These are phyloP conservation scores for Thielaviopsis euricoi DNA, from an alignment of 2,329 filamentous ascomycete genomes.

Conservation along the genomic window DNA sequence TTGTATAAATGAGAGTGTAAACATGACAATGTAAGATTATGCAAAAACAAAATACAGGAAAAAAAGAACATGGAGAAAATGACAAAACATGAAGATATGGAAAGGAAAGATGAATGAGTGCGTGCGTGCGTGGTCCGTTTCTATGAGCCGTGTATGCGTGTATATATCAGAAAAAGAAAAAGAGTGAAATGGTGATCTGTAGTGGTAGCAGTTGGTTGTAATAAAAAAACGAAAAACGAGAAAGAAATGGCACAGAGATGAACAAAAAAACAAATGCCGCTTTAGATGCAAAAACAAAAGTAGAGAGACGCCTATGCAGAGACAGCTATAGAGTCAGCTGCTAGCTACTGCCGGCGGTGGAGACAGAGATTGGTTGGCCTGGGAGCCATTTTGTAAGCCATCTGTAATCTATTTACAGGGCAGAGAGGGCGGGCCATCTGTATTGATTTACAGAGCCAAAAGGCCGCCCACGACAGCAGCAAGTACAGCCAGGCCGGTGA, in stretches of 20 bases:
- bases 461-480: constrained; percentile 16
- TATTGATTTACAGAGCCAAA: background rate
- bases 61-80: no score
- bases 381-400: background rate
- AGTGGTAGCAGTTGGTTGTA: background rate
- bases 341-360: no score
- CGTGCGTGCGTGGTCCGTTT: no score
- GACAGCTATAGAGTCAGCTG: background rate
- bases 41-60: background rate
- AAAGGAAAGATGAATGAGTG: no score
- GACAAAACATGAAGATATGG: background rate
- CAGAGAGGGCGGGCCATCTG: background rate
- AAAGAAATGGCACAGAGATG: background rate
- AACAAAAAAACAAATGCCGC: background rate
- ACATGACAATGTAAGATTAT: background rate
- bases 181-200: background rate
- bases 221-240: background rate
- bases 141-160: no score
- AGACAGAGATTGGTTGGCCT: background rate
- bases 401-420: background rate
- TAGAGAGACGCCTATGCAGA: background rate
- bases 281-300: background rate
- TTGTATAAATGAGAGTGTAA: background rate
- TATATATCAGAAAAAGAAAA: background rate
- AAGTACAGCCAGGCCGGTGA: constrained; percentile 13